Evolutionary conservation across 192 early-diverging fungal species (phyloP).

Genomic region (Coemansia sp.): DNA sequence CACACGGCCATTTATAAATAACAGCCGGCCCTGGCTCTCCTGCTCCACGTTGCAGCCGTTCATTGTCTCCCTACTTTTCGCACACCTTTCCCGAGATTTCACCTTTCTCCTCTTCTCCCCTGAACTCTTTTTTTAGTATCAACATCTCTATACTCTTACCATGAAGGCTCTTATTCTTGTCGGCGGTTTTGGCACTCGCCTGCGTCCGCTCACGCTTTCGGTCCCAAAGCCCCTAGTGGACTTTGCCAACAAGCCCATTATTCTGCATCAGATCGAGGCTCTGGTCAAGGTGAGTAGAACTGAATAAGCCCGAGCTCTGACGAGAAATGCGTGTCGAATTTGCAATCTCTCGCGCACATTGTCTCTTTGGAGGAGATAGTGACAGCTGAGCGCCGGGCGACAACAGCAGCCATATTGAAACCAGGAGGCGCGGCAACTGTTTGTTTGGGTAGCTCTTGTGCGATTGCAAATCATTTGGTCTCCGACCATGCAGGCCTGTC

Average conservation of each 20-base stretch:
- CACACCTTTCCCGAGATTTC: background rate
- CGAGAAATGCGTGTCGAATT: background rate
- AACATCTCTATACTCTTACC: constrained; percentile 11
- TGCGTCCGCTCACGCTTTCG: constrained; percentile 94
- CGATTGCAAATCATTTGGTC: background rate
- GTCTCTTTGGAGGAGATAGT: background rate
- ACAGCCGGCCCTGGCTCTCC: background rate
- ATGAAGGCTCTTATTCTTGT: constrained; percentile 87
- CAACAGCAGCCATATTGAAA: background rate
- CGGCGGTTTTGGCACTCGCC: constrained; percentile 95
- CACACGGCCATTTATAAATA: constrained; percentile 10
- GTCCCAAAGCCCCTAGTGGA: constrained; percentile 99
- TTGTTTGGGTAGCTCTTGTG: background rate
- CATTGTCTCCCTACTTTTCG: background rate
- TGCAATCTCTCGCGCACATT: constrained; percentile 5
- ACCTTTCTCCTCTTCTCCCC: background rate
- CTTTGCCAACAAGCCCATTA: constrained; percentile 99
- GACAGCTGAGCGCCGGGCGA: background rate
- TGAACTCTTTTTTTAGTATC: no score
- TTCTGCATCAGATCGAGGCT: constrained; percentile 98
- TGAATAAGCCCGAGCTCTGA: background rate
- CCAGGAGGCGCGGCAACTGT: background rate
- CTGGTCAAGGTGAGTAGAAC: constrained; percentile 78
- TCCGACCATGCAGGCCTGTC: background rate
- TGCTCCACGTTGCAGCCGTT: background rate